Percentiles rank a stretch among this genome's conserved stretches.
Evolutionary conservation across 257 asterid genomes (phyloP).

Genomic region (Solanum appendiculatum): DNA sequence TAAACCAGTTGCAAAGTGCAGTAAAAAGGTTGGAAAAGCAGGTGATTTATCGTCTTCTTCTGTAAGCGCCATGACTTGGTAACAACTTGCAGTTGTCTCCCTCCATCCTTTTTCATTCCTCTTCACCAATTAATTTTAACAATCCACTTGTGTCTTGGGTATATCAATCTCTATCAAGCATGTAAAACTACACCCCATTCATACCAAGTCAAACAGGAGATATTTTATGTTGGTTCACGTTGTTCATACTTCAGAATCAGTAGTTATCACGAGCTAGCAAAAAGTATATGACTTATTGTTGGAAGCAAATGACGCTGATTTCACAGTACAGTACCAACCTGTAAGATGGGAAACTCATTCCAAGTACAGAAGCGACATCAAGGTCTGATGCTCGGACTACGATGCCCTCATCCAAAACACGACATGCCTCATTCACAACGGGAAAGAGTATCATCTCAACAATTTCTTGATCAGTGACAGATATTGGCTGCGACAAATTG

Average conservation of each 20-base stretch:
- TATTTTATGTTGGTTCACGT: not conserved
- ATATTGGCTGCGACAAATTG: constrained; percentile 61
- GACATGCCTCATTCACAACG: constrained; percentile 91
- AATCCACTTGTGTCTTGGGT: not conserved
- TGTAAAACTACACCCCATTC: not conserved
- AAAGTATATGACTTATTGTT: not conserved
- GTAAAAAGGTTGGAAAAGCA: not conserved
- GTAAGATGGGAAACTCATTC: constrained; percentile 95
- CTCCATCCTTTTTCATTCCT: not conserved
- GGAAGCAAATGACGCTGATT: not conserved
- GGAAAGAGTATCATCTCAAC: constrained; percentile 94
- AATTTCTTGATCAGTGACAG: constrained; percentile 72
- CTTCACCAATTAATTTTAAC: not conserved
- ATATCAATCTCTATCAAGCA: not conserved
- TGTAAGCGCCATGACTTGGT: not conserved
- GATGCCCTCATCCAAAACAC: constrained; percentile 76
- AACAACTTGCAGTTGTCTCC: not conserved
- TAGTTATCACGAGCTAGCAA: not conserved
- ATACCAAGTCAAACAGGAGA: not conserved
- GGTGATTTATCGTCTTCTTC: not conserved
- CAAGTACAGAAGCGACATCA: constrained; percentile 84
- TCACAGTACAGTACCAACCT: constrained; percentile 43
- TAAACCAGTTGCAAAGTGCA: not conserved
- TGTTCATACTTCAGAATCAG: not conserved
- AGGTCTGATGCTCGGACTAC: constrained; percentile 93